Percentiles rank a stretch among this genome's conserved stretches.
These are phyloP conservation scores for Arachis stenosperma DNA, from an alignment of 306 rosid genomes.

Conservation along the genomic window DNA sequence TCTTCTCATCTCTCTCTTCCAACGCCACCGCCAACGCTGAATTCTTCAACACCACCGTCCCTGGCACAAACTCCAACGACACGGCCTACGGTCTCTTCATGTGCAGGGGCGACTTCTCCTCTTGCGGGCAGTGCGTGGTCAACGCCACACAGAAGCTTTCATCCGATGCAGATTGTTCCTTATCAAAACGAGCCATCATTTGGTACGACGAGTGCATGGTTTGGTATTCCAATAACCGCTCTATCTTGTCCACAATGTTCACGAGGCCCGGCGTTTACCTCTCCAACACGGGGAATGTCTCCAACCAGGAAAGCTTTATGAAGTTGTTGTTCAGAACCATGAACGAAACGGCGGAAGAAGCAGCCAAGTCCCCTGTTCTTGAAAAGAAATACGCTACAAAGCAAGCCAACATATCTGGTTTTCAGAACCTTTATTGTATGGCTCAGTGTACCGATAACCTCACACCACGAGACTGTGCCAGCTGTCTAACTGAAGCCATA, in stretches of 20 bases:
- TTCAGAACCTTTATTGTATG: slow-evolving; percentile 32
- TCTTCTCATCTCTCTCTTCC: slow-evolving; percentile 45
- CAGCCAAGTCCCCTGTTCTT: slow-evolving; percentile 11
- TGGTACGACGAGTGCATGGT: slow-evolving; percentile 45
- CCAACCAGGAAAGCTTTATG: slow-evolving; percentile 25
- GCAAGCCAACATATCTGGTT: slow-evolving; percentile 22
- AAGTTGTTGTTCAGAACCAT: slow-evolving; percentile 15
- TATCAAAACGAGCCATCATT: slow-evolving; percentile 6
- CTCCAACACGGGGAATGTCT: slow-evolving; percentile 15
- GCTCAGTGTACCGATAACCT: slow-evolving; percentile 46
- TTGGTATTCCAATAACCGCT: slow-evolving; percentile 30
- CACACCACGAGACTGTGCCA: slow-evolving; percentile 27
- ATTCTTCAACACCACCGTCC: slow-evolving; percentile 41
- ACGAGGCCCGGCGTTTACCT: background rate
- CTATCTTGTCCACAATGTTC: slow-evolving; percentile 34
- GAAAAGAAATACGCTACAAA: slow-evolving; percentile 36
- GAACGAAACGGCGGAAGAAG: slow-evolving; percentile 28
- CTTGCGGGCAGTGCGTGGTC: slow-evolving; percentile 25
- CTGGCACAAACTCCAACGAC: slow-evolving; percentile 16
- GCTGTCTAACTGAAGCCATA: slow-evolving; percentile 27
- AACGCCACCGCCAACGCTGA: slow-evolving; percentile 32
- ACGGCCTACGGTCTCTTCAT: slow-evolving; percentile 32
- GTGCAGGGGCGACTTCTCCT: slow-evolving; percentile 37
- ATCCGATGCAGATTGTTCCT: background rate
- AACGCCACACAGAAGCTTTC: slow-evolving; percentile 16